These are phyloP conservation scores for Leishmania tropica DNA, from an alignment of 208 protist species.

Conservation along the genomic window DNA sequence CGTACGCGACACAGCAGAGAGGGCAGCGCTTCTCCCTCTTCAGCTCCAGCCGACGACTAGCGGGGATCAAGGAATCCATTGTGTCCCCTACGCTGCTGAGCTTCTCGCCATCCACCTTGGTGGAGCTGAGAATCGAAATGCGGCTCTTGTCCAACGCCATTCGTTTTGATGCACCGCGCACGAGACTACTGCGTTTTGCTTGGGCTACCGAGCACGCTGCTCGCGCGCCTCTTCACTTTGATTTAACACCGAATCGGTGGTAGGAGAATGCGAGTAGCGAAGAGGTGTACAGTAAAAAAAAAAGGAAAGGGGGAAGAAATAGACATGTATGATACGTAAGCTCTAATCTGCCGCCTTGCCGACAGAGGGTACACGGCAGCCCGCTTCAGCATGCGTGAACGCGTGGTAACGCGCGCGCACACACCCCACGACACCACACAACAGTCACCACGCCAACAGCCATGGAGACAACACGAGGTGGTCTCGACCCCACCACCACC, in stretches of 20 bases:
- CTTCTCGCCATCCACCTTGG: conserved; percentile 67
- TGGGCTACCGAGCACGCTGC: background rate
- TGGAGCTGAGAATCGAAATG: conserved; percentile 79
- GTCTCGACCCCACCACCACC: background rate
- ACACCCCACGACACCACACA: background rate
- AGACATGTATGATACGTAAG: background rate
- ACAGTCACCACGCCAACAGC: background rate
- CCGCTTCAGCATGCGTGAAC: too few relatives aligned
- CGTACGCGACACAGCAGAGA: conserved; percentile 78
- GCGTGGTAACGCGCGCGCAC: background rate
- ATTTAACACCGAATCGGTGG: background rate
- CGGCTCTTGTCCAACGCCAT: conserved; percentile 70
- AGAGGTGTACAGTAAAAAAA: background rate
- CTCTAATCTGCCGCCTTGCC: background rate
- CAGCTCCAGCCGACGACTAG: conserved; percentile 23
- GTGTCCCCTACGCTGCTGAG: conserved; percentile 58
- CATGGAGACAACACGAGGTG: background rate
- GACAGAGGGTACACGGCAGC: background rate
- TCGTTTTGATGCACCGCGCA: background rate
- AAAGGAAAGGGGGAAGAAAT: background rate
- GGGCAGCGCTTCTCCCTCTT: conserved; percentile 60
- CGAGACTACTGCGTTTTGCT: background rate
- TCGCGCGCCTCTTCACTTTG: background rate
- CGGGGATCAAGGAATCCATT: conserved; percentile 30
- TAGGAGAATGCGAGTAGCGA: background rate